phyloP scores from a whole-genome alignment of 345 rosid genomes.

The Citrus australasica region DNA sequence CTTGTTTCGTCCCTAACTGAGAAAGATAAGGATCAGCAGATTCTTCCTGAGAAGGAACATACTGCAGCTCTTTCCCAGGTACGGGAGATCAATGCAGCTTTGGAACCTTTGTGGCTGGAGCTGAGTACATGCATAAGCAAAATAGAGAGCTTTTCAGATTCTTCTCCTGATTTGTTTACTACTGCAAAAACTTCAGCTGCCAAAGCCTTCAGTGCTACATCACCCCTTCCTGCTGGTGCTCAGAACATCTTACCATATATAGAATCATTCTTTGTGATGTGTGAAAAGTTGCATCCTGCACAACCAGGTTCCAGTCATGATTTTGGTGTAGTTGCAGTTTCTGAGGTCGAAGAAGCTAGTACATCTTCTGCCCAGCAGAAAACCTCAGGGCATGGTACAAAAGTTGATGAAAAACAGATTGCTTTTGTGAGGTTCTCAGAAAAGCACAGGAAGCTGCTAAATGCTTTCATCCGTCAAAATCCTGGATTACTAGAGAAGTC shows the following conservation, averaged over 20 bases:
- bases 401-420: slow-evolving; percentile 73
- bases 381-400: slow-evolving; percentile 41
- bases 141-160: slow-evolving; percentile 81
- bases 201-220: slow-evolving; percentile 52
- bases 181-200: slow-evolving; percentile 46
- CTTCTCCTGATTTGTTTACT: slow-evolving; percentile 38
- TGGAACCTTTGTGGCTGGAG: slow-evolving; percentile 93
- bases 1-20: slow-evolving; percentile 54
- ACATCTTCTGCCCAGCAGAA: slow-evolving; percentile 51
- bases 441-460: slow-evolving; percentile 86
- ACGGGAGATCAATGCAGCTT: slow-evolving; percentile 58
- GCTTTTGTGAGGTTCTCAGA: slow-evolving; percentile 88
- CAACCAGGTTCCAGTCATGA: slow-evolving; percentile 69
- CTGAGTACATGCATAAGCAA: slow-evolving; percentile 88
- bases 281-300: slow-evolving; percentile 82
- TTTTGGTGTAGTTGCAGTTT: slow-evolving; percentile 38
- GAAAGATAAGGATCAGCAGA: slow-evolving; percentile 54
- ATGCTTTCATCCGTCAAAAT: slow-evolving; percentile 92
- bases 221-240: slow-evolving; percentile 94
- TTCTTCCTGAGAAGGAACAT: slow-evolving; percentile 51
- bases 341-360: slow-evolving; percentile 67
- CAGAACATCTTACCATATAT: slow-evolving; percentile 94
- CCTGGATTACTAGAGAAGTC: slow-evolving; percentile 95
- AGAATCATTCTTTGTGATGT: slow-evolving; percentile 88
- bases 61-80: slow-evolving; percentile 63